Conservation (phyloP, 192 early-diverging fungal genomes). For the Backusella australiensis region DNA sequence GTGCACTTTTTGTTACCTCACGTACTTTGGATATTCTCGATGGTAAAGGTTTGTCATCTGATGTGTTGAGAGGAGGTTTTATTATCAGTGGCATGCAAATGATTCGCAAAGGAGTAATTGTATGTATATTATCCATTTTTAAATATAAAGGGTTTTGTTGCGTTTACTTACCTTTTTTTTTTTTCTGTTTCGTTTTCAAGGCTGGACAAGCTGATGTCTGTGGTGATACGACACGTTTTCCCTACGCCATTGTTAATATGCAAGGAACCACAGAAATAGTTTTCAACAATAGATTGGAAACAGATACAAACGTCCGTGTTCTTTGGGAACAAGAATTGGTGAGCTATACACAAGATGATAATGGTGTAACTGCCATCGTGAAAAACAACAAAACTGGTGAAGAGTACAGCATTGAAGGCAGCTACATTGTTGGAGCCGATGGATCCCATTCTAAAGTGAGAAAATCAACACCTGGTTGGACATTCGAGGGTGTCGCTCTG, state of each 20-base stretch:
- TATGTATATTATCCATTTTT: background rate
- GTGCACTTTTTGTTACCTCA: slow-evolving; percentile 16
- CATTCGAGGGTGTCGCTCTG: slow-evolving; percentile 20
- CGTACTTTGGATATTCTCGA: slow-evolving; percentile 21
- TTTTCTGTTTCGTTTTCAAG: background rate
- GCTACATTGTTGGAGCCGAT: slow-evolving; percentile 34
- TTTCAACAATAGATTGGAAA: background rate
- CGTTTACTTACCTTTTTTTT: background rate
- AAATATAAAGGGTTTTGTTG: no score
- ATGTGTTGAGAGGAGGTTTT: background rate
- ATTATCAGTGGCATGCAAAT: background rate
- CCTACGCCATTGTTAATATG: slow-evolving; percentile 8
- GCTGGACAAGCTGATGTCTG: background rate
- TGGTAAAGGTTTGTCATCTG: background rate
- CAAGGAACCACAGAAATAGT: slow-evolving; percentile 22
- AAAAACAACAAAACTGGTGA: background rate
- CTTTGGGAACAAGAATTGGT: slow-evolving; percentile 15
- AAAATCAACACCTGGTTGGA: slow-evolving; percentile 24
- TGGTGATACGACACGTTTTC: slow-evolving; percentile 15
- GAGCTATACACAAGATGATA: slow-evolving; percentile 13
- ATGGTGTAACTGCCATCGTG: slow-evolving; percentile 13
- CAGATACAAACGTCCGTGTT: background rate
- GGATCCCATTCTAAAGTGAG: slow-evolving; percentile 34
- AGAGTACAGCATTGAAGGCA: background rate
- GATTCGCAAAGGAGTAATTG: background rate